Conservation (phyloP, 2,329 filamentous ascomycete species). For the Raffaelea arxii region DNA sequence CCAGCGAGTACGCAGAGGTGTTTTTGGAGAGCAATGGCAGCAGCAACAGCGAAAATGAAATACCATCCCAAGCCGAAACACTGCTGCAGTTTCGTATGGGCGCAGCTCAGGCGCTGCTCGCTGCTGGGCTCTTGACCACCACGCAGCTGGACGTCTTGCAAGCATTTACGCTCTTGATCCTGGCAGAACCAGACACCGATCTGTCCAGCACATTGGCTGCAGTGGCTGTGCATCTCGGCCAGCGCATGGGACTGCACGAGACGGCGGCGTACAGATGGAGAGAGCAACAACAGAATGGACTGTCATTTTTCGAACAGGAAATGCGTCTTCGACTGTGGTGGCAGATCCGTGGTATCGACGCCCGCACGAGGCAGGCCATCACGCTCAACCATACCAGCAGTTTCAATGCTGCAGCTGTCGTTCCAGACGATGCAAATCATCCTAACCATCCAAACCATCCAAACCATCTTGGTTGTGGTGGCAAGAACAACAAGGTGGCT, state of each 20-base stretch:
- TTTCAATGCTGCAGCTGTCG: background rate
- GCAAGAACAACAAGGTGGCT: constrained; percentile 29
- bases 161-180: constrained; percentile 19
- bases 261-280: constrained; percentile 16
- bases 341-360: constrained; percentile 43
- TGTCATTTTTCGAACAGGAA: constrained; percentile 42
- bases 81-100: constrained; percentile 17
- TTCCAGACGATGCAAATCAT: too few relatives aligned
- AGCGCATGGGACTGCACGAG: constrained; percentile 26
- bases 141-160: constrained; percentile 20
- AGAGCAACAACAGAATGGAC: constrained; percentile 32
- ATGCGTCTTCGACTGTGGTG: constrained; percentile 45
- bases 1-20: constrained; percentile 2
- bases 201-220: constrained; percentile 16
- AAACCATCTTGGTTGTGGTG: background rate
- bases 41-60: background rate
- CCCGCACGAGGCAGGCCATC: constrained; percentile 18
- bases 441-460: too few relatives aligned
- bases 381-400: constrained; percentile 1
- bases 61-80: constrained; percentile 4
- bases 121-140: constrained; percentile 18
- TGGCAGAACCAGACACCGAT: constrained; percentile 19
- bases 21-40: constrained; percentile 8
- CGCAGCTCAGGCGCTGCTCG: constrained; percentile 15
- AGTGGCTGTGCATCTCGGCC: constrained; percentile 15